Evolutionary conservation across 2,329 filamentous ascomycete species (phyloP).

Genomic region (Penicillium sp.): DNA sequence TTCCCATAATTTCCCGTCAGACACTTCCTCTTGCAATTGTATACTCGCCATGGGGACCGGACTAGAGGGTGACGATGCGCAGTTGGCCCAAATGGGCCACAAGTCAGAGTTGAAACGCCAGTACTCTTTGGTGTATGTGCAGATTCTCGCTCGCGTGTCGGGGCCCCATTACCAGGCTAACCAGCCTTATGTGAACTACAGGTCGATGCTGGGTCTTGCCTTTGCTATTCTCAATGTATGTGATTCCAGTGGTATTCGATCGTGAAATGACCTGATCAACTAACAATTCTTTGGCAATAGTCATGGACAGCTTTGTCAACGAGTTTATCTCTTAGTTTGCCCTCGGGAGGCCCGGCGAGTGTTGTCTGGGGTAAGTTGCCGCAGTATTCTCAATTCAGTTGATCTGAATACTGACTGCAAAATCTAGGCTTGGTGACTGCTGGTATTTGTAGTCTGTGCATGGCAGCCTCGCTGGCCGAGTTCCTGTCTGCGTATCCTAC

Average conservation of each 20-base stretch:
- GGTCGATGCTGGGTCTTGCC: constrained; percentile 57
- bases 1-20: neutral
- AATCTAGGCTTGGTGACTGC: constrained; percentile 49
- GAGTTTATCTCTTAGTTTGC: constrained; percentile 58
- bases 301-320: constrained; percentile 60
- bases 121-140: constrained; percentile 49
- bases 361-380: constrained; percentile 66
- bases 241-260: neutral
- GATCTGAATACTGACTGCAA: neutral
- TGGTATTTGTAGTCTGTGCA: constrained; percentile 64
- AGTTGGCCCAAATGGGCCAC: constrained; percentile 55
- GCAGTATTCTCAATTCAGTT: neutral
- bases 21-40: neutral
- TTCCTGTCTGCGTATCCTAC: constrained; percentile 63
- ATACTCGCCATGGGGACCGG: constrained; percentile 13
- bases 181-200: constrained; percentile 7
- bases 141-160: neutral
- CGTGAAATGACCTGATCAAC: neutral
- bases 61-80: constrained; percentile 46
- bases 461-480: constrained; percentile 65
- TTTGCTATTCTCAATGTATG: constrained; percentile 58
- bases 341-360: constrained; percentile 65
- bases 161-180: constrained; percentile 8
- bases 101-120: constrained; percentile 56
- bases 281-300: constrained; percentile 18